Evolutionary conservation across 164 flowering plant species (phyloP), one percentile per base, ranked within the genome.

Genomic region (Houttuynia cordata): DNA sequence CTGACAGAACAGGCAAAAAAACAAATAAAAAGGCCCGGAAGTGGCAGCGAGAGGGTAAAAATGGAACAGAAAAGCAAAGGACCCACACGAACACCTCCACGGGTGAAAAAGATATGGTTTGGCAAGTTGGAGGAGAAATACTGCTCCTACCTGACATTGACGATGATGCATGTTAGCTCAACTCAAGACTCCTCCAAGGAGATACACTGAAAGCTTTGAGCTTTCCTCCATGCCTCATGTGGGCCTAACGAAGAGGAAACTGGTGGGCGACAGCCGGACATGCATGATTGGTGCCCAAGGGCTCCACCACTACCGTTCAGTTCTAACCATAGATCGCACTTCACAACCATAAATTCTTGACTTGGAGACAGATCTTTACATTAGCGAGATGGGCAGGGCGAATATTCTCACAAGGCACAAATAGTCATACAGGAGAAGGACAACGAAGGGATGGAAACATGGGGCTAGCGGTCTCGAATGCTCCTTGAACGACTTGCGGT

Each of bases 91-190:
- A 7, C 49, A 15, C 64, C 62, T 59, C 60, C 58, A 20, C 21
- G 14, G n/a, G 53, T 42, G 55, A 30, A 60, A 62, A 25, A 61
- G 49, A 53, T 40, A 56, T 25, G n/a, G 50, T 51, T 57, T 52
- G 70, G 70, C 80, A 73, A 78, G 63, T 67, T 70, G 71, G 30
- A 20, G 34, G 19, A 51, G 49, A 12, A 45, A 45, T 10, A 54
- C 14, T 54, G 57, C 61, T 40, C 41, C 18, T 23, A 42, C 25
- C 20, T 71, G 73, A 75, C 63, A 73, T 68, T 49, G 59, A 58
- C 60, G 71, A 56, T 67, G 70, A 57, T 71, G 70, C 39, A 39
- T 66, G 24, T 70, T 56, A 42, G 62, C 55, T 3, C 41, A 17
- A 10, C 5, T n/a, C n/a, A n/a, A n/a, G n/a, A n/a, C n/a, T n/a